Base-by-base conservation (phyloP, 331 rosid genomes). In the Phaseolus coccineus region DNA sequence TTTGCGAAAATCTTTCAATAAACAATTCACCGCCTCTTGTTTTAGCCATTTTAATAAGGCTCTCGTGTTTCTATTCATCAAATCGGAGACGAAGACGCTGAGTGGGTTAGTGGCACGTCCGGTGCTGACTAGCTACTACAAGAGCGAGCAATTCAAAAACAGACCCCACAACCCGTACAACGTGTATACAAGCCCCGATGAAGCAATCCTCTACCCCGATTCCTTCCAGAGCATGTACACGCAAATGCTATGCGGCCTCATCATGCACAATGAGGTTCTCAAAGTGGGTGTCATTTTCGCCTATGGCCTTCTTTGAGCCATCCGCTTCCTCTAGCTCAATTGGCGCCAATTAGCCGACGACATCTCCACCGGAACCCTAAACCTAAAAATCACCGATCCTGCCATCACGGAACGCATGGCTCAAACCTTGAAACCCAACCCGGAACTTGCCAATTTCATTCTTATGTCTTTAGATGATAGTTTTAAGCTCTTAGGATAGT, bases 221-320 rank as follows among this genome's bases (percentile, higher is more conserved):
- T 89, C 96, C 9, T 90, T 91, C 61, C 98, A 94, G 61, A 90
- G 96, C 87, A 86, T 94, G 97, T 94, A 94, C 74, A 47, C 96
- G 98, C n/a, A n/a, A n/a, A n/a, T n/a, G n/a, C n/a, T n/a, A n/a
- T n/a, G n/a, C 13, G 98, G 98, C 44, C 90, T 94, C 69, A 42
- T 90, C 79, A 87, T 86, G 95, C 96, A 94, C 71, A 65, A 28
- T 0, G 44, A 90, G 46, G 98, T 94, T 64, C 96, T 91, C 58
- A 70, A 92, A 0, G 92, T 91, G 4, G 98, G 98, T 0, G 97
- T 97, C 1, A 81, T 94, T 4, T 93, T 93, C 11, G 98, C 98
- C 79, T 94, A 97, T 4, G 97, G 97, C 6, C 92, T 94, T 33
- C 96, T 94, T 44, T 66, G 97, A 1, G 98, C 97, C 79, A 90